A percentile compares a stretch with the other conserved stretches of the same genome.
These are phyloP conservation scores for Colletotrichum magnum DNA, from an alignment of 2,329 filamentous ascomycete species.

Conservation along the genomic window DNA sequence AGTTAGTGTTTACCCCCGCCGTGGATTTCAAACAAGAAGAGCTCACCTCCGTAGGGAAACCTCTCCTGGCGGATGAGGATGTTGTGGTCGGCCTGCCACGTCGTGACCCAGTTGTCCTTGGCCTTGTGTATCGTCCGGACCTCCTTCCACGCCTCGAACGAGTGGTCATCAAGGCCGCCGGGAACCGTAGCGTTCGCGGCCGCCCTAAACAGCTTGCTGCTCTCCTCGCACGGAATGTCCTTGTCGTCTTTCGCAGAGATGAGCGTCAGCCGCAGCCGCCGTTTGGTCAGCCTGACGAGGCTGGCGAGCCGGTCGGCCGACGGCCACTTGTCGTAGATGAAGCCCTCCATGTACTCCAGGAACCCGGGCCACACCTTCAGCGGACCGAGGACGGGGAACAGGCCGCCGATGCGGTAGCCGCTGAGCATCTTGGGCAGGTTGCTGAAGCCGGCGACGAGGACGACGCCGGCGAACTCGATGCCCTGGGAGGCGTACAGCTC, in stretches of 20 bases:
- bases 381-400: constrained; percentile 84
- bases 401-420: constrained; percentile 83
- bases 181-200: constrained; percentile 67
- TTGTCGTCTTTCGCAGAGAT: constrained; percentile 86
- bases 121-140: constrained; percentile 59
- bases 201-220: constrained; percentile 73
- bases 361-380: constrained; percentile 77
- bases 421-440: constrained; percentile 80
- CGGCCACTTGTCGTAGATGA: constrained; percentile 86
- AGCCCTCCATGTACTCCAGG: constrained; percentile 70
- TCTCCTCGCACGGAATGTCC: constrained; percentile 84
- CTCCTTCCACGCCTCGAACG: constrained; percentile 61
- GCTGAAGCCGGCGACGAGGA: constrained; percentile 86
- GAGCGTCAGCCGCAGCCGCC: constrained; percentile 75
- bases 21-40: constrained; percentile 11
- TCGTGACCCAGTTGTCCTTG: constrained; percentile 63
- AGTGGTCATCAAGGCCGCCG: constrained; percentile 51
- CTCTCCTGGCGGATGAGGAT: constrained; percentile 68
- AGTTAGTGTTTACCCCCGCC: constrained; percentile 36
- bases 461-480: constrained; percentile 81
- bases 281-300: constrained; percentile 66
- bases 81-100: constrained; percentile 59
- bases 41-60: constrained; percentile 69
- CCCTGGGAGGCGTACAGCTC: constrained; percentile 75
- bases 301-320: constrained; percentile 76